phyloP scores from a whole-genome alignment of 2,329 filamentous ascomycete species.

The Fusarium chaquense region DNA sequence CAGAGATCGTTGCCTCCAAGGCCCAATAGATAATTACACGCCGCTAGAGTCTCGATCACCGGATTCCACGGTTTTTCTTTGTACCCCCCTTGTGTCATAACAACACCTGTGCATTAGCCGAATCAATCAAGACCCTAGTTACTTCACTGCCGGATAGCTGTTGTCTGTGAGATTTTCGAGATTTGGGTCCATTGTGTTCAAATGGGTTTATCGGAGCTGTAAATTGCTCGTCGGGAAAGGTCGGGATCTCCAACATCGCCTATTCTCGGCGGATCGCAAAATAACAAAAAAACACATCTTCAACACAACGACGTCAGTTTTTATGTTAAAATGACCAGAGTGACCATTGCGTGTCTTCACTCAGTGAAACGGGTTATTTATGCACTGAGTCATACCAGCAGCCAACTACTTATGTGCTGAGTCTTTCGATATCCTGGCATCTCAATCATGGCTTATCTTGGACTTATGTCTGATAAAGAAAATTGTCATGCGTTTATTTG shows the following conservation, averaged over 20 bases:
- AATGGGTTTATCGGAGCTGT: constrained; percentile 40
- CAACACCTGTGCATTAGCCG: constrained; percentile 72
- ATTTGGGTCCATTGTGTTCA: constrained; percentile 37
- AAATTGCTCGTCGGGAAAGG: constrained; percentile 45
- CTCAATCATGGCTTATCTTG: background rate
- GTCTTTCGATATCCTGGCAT: background rate
- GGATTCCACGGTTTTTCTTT: constrained; percentile 62
- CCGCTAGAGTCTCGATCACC: constrained; percentile 54
- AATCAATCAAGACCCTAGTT: constrained; percentile 58
- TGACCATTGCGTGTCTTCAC: background rate
- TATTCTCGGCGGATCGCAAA: constrained; percentile 29
- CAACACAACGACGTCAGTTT: constrained; percentile 17
- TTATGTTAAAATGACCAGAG: background rate
- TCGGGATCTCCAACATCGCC: constrained; percentile 45
- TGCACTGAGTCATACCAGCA: background rate
- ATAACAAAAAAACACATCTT: constrained; percentile 33
- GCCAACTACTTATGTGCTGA: no score
- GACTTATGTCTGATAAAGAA: constrained; percentile 7
- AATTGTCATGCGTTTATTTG: constrained; percentile 23
- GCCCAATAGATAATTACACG: constrained; percentile 66
- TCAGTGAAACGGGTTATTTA: background rate
- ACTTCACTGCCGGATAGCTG: constrained; percentile 34
- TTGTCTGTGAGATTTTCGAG: constrained; percentile 38
- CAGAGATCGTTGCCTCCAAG: constrained; percentile 74
- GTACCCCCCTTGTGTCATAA: constrained; percentile 64